Evolutionary conservation across 2,329 filamentous ascomycete genomes (phyloP), one percentile per base, ranked within the genome.

Genomic region (Colletotrichum phormii): DNA sequence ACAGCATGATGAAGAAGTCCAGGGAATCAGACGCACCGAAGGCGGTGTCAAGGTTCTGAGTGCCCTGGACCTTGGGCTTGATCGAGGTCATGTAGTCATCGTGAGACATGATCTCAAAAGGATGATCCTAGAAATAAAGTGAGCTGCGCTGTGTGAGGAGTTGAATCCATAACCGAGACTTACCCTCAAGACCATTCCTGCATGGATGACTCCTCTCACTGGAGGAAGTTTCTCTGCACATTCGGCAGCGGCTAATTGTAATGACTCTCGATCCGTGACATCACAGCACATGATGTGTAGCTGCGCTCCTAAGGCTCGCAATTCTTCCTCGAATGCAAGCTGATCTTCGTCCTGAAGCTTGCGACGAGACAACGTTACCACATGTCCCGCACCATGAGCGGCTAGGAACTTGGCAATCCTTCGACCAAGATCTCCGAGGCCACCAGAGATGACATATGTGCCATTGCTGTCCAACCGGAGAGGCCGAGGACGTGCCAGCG

Each of bases 161-260:
- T 5, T 72, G 29, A 54, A 24, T 6, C 68, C 3, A 37, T 15
- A 46, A n/a, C 73, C 60, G 0, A 60, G 62, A 12, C 57, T 54
- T 46, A 76, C 76, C 12, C 64, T 70, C 29, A 83, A 77, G 1
- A 86, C 82, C 83, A 87, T 85, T 3, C 83, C 81, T 4, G 79
- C 78, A 58, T 87, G 84, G 53, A 87, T 78, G 18, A 86, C 79
- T 11, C 86, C 85, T 46, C 78, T 77, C 29, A 87, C 80, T 1
- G 84, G 83, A 65, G 76, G 76, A 15, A 78, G 59, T 3, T 66
- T 42, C n/a, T 60, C 15, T 11, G 55, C 31, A 33, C 61, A 69
- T 51, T 65, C 37, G 18, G 33, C 59, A 31, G 70, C 51, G 71
- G 22, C 72, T 73, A 33, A 73, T 67, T 71, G 46, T 22, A 72